phyloP scores from a whole-genome alignment of 225 moss, liverwort and hornwort species.

The Pseudoscleropodium purum region DNA sequence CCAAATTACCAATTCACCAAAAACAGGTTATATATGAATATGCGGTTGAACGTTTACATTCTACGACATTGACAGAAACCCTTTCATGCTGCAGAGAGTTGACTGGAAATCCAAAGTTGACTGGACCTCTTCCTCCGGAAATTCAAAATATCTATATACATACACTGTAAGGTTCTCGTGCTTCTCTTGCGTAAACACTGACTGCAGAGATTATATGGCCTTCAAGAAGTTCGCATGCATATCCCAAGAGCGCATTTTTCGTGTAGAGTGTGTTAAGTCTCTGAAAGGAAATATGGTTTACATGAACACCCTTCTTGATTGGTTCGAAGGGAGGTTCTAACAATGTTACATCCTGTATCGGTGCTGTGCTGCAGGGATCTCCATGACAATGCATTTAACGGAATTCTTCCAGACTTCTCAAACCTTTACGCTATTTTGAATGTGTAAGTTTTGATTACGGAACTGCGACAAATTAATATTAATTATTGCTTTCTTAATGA shows the following conservation, averaged over 20 bases:
- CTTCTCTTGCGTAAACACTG: neutral
- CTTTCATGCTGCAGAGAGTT: neutral
- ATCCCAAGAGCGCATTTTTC: neutral
- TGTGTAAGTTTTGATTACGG: neutral
- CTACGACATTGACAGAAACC: neutral
- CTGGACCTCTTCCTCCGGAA: neutral
- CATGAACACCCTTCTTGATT: neutral
- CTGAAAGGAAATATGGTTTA: too few relatives aligned
- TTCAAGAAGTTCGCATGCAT: neutral
- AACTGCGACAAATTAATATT: neutral
- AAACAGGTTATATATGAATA: too few relatives aligned
- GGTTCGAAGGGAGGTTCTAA: neutral
- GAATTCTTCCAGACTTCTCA: neutral
- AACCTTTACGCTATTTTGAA: neutral
- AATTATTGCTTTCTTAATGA: too few relatives aligned
- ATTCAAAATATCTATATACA: neutral
- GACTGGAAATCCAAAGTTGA: neutral
- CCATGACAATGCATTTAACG: constrained; percentile 1
- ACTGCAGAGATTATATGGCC: neutral
- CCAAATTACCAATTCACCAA: neutral
- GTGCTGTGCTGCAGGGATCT: neutral
- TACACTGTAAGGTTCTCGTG: too few relatives aligned
- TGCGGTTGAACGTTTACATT: too few relatives aligned
- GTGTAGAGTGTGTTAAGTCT: neutral
- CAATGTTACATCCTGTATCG: neutral